Base-by-base conservation (phyloP, 441 rosid genomes). In the Croton laevigatus region DNA sequence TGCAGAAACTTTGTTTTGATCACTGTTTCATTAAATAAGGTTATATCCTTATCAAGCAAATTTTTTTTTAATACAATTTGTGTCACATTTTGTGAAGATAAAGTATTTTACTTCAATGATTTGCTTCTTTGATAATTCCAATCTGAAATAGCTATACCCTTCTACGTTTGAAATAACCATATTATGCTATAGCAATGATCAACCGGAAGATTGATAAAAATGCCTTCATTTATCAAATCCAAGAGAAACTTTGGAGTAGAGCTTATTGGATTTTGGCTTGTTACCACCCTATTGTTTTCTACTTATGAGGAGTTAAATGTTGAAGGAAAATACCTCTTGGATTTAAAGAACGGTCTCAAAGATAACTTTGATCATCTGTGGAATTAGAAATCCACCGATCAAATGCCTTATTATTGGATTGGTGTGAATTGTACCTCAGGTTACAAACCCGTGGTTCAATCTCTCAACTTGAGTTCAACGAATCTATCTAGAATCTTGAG, bases 371-470 rank as follows among this genome's bases (percentile, higher is more conserved):
- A 81, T 73, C 68, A 69, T 81, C 86, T 95, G 45, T 75, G 73
- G 69, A 85, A 81, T 54, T 95, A 98, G 99, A 88, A 85, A 27
- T 52, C 83, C 46, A 73, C 62, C 38, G 99, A 92, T 37, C 86
- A 82, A 81, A 87, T 88, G 19, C 97, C 99, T 0, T 95, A 98
- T 63, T 45, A 71, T 19, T 95, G 99, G 99, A 75, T 69, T 46
- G 97, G 99, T 67, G 94, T 95, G 73, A 83, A 82, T 66, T 95
- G 99, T 87, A 86, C 85, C 77, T 73, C 84, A 8, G 87, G 77
- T 63, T 68, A 75, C 70, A 78, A 71, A 62, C 84, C 83, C 6
- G 81, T 84, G 36, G 91, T 94, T 62, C 72, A 73, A 77, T 88
- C 98, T 73, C 88, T 95, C 59, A 76, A 87, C 77, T 78, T 95